Conservation (phyloP, 2,329 filamentous ascomycete species). For the Atkinsonella hypoxylon region DNA sequence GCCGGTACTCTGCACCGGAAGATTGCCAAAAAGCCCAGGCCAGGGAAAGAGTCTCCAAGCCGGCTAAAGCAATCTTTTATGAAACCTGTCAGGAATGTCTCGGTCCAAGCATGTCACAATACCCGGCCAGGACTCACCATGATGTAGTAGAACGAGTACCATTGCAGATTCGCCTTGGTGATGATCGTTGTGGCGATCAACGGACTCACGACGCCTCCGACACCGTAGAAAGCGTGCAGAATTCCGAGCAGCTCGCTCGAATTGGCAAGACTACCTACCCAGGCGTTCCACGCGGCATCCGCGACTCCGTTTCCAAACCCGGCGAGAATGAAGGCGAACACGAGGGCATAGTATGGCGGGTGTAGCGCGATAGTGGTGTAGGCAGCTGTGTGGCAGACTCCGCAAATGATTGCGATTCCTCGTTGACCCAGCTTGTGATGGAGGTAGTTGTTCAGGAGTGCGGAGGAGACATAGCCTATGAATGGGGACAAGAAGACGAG, state of each 20-base stretch:
- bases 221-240: constrained; percentile 52
- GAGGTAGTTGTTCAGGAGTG: constrained; percentile 47
- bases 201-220: constrained; percentile 57
- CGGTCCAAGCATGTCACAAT: neutral
- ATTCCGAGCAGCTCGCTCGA: constrained; percentile 56
- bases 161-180: constrained; percentile 44
- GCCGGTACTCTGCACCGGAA: constrained; percentile 10
- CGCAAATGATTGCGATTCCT: constrained; percentile 52
- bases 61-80: constrained; percentile 49
- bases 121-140: constrained; percentile 39
- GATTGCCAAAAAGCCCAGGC: constrained; percentile 46
- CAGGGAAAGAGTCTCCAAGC: constrained; percentile 38
- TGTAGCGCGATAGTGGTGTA: constrained; percentile 49
- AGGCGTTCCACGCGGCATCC: constrained; percentile 38
- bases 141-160: constrained; percentile 66
- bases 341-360: constrained; percentile 52
- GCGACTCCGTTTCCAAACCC: constrained; percentile 56
- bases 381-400: constrained; percentile 47
- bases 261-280: constrained; percentile 53
- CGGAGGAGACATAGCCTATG: constrained; percentile 48
- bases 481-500: constrained; percentile 54
- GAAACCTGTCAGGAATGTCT: neutral
- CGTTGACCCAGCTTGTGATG: constrained; percentile 52
- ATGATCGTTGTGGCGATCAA: constrained; percentile 61
- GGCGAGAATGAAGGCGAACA: constrained; percentile 49